Conservation (phyloP, 768 basidiomycete genomes). For the Tylopilus sp. region DNA sequence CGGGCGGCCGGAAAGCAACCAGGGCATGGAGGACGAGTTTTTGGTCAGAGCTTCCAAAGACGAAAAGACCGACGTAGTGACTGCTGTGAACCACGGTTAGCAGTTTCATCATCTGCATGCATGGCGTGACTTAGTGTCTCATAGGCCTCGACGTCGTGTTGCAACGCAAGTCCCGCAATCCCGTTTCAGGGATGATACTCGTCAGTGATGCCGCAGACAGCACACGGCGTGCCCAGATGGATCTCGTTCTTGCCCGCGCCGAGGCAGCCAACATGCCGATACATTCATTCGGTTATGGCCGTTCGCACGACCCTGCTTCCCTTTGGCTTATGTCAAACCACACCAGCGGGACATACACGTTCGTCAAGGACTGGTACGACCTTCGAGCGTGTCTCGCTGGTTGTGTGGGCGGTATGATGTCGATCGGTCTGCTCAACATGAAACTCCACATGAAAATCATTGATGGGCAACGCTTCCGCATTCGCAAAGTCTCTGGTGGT, state of each 20-base stretch:
- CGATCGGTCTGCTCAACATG: constrained; percentile 88
- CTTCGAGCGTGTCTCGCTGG: constrained; percentile 90
- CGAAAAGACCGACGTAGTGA: constrained; percentile 95
- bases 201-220: constrained; percentile 92
- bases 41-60: constrained; percentile 76
- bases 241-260: constrained; percentile 92
- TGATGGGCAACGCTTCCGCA: constrained; percentile 85
- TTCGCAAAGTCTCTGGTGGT: constrained; percentile 92
- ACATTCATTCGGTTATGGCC: constrained; percentile 95
- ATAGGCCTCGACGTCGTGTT: constrained; percentile 88
- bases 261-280: constrained; percentile 97
- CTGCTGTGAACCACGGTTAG: constrained; percentile 93
- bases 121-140: not conserved
- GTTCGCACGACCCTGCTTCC: constrained; percentile 94
- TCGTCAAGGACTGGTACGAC: constrained; percentile 98
- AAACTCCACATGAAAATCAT: constrained; percentile 94
- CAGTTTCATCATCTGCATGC: not conserved
- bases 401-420: constrained; percentile 95
- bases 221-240: constrained; percentile 95
- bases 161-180: constrained; percentile 90
- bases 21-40: constrained; percentile 57
- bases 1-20: constrained; percentile 37
- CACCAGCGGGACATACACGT: constrained; percentile 95
- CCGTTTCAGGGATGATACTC: constrained; percentile 86
- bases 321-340: constrained; percentile 99